phyloP scores from a whole-genome alignment of 208 protist species.

The Leishmania turanica region DNA sequence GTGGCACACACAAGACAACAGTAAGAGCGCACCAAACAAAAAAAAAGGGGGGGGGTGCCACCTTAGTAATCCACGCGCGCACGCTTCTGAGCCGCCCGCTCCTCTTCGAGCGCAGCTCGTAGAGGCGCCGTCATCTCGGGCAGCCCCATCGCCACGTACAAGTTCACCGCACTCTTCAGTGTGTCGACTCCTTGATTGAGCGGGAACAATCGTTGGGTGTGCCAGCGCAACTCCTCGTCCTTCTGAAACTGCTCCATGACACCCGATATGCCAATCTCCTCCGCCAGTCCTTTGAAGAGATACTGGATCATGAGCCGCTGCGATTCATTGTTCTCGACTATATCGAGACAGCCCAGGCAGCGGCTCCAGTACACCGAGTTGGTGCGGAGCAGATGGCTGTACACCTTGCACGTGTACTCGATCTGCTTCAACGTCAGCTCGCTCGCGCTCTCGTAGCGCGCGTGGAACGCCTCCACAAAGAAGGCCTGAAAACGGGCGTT shows the following conservation, averaged over 20 bases:
- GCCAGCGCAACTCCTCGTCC: conserved; percentile 58
- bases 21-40: neutral
- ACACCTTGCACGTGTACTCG: conserved; percentile 98
- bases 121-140: conserved; percentile 49
- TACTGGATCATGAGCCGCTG: conserved; percentile 84
- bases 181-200: conserved; percentile 28
- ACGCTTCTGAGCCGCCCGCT: conserved; percentile 47
- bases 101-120: conserved; percentile 48
- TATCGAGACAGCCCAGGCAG: conserved; percentile 68
- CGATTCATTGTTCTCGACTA: conserved; percentile 72
- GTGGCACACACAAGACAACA: neutral
- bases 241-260: conserved; percentile 43
- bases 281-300: conserved; percentile 61
- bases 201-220: conserved; percentile 66
- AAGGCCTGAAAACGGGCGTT: conserved; percentile 85
- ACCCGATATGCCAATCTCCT: conserved; percentile 66
- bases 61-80: conserved; percentile 21
- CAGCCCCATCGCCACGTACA: conserved; percentile 80
- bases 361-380: conserved; percentile 95
- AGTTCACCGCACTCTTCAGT: conserved; percentile 60
- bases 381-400: conserved; percentile 95
- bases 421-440: conserved; percentile 97
- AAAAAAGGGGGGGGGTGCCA: neutral
- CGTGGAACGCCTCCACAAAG: conserved; percentile 87
- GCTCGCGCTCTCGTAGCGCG: conserved; percentile 94